phyloP scores from a whole-genome alignment of 148 eudicot genomes.

The Agrostemma githago region DNA sequence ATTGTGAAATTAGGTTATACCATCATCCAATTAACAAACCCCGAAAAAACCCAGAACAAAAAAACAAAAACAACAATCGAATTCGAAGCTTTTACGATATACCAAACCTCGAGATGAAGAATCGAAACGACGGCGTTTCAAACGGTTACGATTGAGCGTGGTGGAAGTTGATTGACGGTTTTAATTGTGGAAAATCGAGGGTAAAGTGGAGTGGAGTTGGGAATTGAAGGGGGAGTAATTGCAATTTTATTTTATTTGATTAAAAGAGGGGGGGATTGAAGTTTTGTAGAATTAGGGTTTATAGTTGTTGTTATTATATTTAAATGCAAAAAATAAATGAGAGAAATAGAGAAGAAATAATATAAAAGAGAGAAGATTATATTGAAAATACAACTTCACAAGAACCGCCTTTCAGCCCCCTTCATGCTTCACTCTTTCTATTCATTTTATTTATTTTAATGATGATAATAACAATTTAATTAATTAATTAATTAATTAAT shows the following conservation, averaged over 20 bases:
- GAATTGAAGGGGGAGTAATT: neutral
- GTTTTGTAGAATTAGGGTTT: neutral
- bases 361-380: neutral
- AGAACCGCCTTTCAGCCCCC: neutral
- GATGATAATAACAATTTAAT: no score
- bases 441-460: no score
- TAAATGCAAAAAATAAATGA: neutral
- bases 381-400: neutral
- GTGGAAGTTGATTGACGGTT: neutral
- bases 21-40: neutral
- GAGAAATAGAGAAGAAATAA: no score
- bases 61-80: neutral
- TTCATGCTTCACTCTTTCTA: no score
- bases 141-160: neutral
- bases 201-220: slow-evolving; percentile 12
- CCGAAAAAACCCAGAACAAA: neutral
- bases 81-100: neutral
- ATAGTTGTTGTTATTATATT: neutral
- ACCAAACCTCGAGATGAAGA: neutral
- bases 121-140: neutral
- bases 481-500: no score
- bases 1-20: neutral
- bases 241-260: no score
- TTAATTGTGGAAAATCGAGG: neutral
- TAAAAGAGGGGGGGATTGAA: neutral